Conservation (phyloP, 163 green algal genomes). For the Scenedesmus sp. region DNA sequence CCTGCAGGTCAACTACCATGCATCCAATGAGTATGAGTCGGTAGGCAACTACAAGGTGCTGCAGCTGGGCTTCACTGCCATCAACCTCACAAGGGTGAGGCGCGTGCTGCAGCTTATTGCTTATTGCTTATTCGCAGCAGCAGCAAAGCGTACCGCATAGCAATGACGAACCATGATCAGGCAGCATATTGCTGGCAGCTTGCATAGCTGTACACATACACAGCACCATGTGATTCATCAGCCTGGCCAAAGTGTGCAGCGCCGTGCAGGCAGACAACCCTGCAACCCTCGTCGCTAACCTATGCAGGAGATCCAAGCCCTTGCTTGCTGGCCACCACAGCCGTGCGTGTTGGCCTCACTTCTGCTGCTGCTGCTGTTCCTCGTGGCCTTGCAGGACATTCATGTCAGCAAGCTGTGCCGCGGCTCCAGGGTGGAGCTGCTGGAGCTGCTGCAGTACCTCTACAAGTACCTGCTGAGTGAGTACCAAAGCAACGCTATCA, state of each 20-base stretch:
- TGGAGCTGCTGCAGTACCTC: slow-evolving; percentile 72
- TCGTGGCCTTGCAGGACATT: slow-evolving; percentile 59
- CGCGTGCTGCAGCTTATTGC: too few relatives aligned
- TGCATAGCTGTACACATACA: background rate
- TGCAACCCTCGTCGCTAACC: background rate
- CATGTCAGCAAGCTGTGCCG: slow-evolving; percentile 61
- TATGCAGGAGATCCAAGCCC: too few relatives aligned
- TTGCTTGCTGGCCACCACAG: background rate
- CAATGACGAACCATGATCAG: too few relatives aligned
- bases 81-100: slow-evolving; percentile 61
- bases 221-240: background rate
- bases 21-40: slow-evolving; percentile 67
- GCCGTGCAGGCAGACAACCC: background rate
- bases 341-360: background rate
- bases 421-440: slow-evolving; percentile 55
- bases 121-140: background rate
- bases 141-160: too few relatives aligned
- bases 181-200: background rate
- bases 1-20: slow-evolving; percentile 68
- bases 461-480: slow-evolving; percentile 65
- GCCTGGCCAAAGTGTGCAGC: background rate
- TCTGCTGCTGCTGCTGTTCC: background rate
- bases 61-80: slow-evolving; percentile 60
- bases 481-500: background rate
- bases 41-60: slow-evolving; percentile 72